Conservation (phyloP, 768 basidiomycete genomes). For the Strobilomyces confusus region DNA sequence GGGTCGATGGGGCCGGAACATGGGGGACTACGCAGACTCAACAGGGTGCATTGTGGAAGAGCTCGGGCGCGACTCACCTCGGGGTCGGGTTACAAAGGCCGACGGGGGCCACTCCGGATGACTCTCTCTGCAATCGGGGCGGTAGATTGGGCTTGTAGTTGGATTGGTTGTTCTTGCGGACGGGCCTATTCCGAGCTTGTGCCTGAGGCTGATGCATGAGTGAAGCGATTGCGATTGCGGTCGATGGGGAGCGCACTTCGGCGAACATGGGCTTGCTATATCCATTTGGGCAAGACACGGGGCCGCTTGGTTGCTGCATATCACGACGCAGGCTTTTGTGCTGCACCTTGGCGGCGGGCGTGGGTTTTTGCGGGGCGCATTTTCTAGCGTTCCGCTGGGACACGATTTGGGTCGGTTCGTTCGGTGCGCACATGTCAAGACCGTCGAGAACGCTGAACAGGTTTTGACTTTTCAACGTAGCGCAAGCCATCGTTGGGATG, state of each 20-base stretch:
- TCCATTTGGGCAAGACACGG: neutral
- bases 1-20: neutral
- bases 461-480: neutral
- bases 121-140: neutral
- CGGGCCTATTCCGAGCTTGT: neutral
- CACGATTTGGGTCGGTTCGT: neutral
- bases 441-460: conserved; percentile 1
- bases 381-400: neutral
- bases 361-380: neutral
- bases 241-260: conserved; percentile 2
- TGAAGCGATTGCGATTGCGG: neutral
- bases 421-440: neutral
- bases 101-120: neutral
- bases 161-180: neutral
- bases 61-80: neutral
- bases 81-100: neutral
- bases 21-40: conserved; percentile 6
- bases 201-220: neutral
- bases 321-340: neutral
- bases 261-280: neutral
- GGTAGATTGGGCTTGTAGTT: neutral
- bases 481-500: conserved; percentile 3
- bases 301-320: neutral
- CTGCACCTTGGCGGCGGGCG: neutral
- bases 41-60: neutral